Evolutionary conservation across 176 grass and related monocot genomes (phyloP), one percentile per base, ranked within the genome.

Genomic region (Phoenix dactylifera): DNA sequence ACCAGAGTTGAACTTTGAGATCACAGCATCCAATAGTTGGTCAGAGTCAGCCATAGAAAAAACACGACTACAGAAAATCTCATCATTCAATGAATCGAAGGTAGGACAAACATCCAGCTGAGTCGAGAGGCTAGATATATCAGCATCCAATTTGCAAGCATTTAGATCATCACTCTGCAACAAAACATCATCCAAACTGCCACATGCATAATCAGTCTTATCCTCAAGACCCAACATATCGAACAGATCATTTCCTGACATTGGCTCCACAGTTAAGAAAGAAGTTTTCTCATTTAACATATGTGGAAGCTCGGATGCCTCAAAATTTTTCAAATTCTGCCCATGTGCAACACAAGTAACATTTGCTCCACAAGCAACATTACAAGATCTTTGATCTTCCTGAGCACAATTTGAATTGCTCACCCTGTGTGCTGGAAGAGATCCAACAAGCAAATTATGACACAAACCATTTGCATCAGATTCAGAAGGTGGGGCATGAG

Each of bases 1-100:
- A 67, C 65, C 49, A 30, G 69, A 65, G 62, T 83, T 90, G 35
- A 86, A 63, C 32, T 77, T 90, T 65, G 79, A 86, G 60, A 90
- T 77, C 70, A 90, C 69, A 55, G 87, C 87, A 77, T 90, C 87
- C 79, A 90, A 59, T 67, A 90, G 62, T 57, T 90, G 87, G 58
- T 90, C 87, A 54, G 59, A 77, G 48, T 83, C 61, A 65, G 79
- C 76, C 61, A 74, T 58, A 54, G 79, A 82, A 49, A 90, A 86
- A 7, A 74, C 63, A 58, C 59, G 76, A 64, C 79, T 86, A 74
- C 32, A 68, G n/a, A 67, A 56, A 35, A 71, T 59, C 18, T 83
- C 72, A 24, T 80, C 78, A 49, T 74, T 68, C 67, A 69, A 44
- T 25, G 79, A 83, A 80, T 69, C 75, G 52, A 71, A 74, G n/a